Conservation (phyloP, 352 stramenopile species). For the Peronospora farinosa region DNA sequence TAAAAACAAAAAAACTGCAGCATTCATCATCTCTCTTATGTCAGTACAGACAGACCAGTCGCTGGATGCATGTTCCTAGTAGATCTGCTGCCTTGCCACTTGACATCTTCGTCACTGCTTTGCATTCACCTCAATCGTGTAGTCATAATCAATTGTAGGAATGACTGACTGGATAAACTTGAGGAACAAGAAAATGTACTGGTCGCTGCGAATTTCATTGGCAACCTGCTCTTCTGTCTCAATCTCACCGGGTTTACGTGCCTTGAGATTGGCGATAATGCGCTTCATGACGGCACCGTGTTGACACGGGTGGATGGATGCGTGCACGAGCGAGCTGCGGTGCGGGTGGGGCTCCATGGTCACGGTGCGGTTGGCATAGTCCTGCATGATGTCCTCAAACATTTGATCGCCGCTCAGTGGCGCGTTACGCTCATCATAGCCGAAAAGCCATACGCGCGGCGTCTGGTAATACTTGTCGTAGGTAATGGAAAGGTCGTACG, state of each 20-base stretch:
- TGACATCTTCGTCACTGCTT: constrained; percentile 29
- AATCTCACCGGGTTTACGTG: constrained; percentile 25
- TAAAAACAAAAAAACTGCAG: not conserved
- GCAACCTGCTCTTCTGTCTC: constrained; percentile 25
- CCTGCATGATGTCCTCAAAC: constrained; percentile 98
- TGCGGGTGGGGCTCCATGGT: constrained; percentile 98
- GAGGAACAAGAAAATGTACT: constrained; percentile 99
- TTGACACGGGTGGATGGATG: constrained; percentile 97
- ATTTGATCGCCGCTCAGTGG: constrained; percentile 90
- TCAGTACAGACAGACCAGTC: not conserved
- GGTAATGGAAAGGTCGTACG: constrained; percentile 97
- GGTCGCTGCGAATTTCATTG: constrained; percentile 85
- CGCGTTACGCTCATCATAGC: constrained; percentile 88
- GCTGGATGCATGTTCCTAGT: too few species aligned
- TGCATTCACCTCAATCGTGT: constrained; percentile 95
- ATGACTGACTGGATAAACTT: constrained; percentile 99
- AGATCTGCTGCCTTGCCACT: too few species aligned
- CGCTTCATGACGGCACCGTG: constrained; percentile 98
- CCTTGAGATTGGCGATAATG: constrained; percentile 93
- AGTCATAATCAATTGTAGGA: constrained; percentile 99
- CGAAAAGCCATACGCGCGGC: constrained; percentile 97
- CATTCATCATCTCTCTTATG: not conserved
- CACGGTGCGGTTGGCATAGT: constrained; percentile 98
- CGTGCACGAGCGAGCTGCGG: constrained; percentile 80
- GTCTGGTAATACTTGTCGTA: constrained; percentile 99